Evolutionary conservation across 306 rosid species (phyloP), one percentile per base, ranked within the genome.

Genomic region (Trifolium subterraneum): DNA sequence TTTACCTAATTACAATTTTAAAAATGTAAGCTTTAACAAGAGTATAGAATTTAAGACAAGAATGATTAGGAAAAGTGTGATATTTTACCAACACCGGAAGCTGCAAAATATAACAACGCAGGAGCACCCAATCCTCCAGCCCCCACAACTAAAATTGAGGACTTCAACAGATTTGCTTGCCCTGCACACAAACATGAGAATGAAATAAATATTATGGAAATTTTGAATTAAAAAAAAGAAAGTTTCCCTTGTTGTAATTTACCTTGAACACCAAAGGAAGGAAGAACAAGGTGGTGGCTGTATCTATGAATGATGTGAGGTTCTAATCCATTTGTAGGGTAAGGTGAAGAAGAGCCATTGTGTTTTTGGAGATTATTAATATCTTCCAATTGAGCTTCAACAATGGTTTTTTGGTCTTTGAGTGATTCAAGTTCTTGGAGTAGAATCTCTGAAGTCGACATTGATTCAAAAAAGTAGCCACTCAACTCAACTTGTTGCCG

Each of bases 101-200:
- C 97, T 22, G 94, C 97, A 51, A 93, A 90, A 84, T 93, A 91
- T 58, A 93, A 78, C 75, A 93, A 82, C 4, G 97, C 98, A 12
- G 97, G 92, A 38, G 98, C 92, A 68, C 98, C 97, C 80, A 93
- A 83, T 35, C 98, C 98, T 41, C 98, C 98, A 35, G 97, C 98
- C 75, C 98, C 98, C 71, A 91, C 90, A 36, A 94, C 97, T 64
- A 91, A 85, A 74, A 94, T 82, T 47, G 95, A 91, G 2, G 98
- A 84, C 69, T 88, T 94, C 58, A 88, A 78, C 13, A 94, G 86
- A 84, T 81, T 90, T 56, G 87, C 90, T 73, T 94, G 98, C 63
- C 82, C 98, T 92, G 79, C 61, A 85, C 52, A 47, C 45, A n/a
- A n/a, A n/a, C 66, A 39, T 29, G 33, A 29, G 33, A 29, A 29